phyloP scores from a whole-genome alignment of 1,139 yeast genomes.

The Suhomyces anneliseae region DNA sequence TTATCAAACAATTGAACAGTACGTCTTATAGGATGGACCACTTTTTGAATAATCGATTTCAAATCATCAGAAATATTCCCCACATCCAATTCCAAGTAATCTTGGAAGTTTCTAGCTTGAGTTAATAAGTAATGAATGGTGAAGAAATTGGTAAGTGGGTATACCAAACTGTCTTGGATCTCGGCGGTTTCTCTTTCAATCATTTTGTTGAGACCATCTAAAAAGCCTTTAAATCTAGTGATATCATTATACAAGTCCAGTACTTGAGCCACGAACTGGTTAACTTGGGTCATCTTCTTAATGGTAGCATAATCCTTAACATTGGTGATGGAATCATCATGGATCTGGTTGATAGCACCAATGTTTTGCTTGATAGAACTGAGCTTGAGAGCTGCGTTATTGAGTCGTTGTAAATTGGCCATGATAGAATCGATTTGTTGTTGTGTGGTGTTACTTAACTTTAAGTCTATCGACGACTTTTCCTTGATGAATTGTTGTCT shows the following conservation, averaged over 20 bases:
- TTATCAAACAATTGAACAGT: slow-evolving; percentile 63
- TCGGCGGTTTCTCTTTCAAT: slow-evolving; percentile 56
- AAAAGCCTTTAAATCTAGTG: slow-evolving; percentile 51
- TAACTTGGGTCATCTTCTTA: slow-evolving; percentile 60
- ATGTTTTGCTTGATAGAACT: slow-evolving; percentile 55
- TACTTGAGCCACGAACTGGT: slow-evolving; percentile 73
- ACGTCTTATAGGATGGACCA: slow-evolving; percentile 52
- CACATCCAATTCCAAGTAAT: slow-evolving; percentile 62
- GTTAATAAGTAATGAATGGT: slow-evolving; percentile 69
- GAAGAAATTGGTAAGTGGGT: slow-evolving; percentile 61
- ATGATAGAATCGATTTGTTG: slow-evolving; percentile 57
- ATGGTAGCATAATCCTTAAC: slow-evolving; percentile 60
- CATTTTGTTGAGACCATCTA: slow-evolving; percentile 51
- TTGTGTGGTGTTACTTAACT: slow-evolving; percentile 63
- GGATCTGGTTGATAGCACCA: slow-evolving; percentile 56
- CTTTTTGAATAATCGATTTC: slow-evolving; percentile 61
- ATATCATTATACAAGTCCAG: slow-evolving; percentile 66
- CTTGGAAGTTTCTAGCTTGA: slow-evolving; percentile 74
- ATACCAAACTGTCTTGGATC: slow-evolving; percentile 49
- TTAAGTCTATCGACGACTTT: slow-evolving; percentile 70
- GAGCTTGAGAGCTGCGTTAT: slow-evolving; percentile 40
- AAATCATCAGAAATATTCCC: slow-evolving; percentile 64
- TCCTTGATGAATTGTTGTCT: slow-evolving; percentile 66
- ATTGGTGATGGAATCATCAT: slow-evolving; percentile 52
- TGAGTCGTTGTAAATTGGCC: slow-evolving; percentile 38